phyloP scores from a whole-genome alignment of 164 flowering plant genomes.

The Vitis cinerea region DNA sequence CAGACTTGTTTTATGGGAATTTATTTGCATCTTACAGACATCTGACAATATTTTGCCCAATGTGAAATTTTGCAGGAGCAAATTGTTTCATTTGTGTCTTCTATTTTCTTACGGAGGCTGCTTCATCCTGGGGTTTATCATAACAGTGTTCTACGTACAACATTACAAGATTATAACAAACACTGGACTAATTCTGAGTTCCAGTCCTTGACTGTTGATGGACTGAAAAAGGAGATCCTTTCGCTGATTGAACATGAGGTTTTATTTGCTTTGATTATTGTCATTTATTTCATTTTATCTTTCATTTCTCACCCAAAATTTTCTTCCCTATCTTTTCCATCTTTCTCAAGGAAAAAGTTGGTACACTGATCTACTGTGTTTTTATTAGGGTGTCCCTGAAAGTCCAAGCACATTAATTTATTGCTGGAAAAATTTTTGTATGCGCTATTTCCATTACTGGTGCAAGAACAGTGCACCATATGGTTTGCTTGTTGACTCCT shows the following conservation, averaged over 20 bases:
- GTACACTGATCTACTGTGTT: constrained; percentile 12
- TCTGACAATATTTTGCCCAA: not conserved
- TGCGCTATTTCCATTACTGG: constrained; percentile 72
- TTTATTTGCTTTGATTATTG: constrained; percentile 5
- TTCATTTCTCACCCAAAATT: not conserved
- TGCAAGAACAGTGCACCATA: constrained; percentile 60
- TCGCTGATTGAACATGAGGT: constrained; percentile 83
- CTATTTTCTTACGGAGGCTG: constrained; percentile 75
- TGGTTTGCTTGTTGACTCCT: constrained; percentile 59
- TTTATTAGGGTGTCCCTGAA: constrained; percentile 52
- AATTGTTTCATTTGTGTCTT: constrained; percentile 59
- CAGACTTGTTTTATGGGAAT: not conserved
- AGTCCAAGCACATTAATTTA: constrained; percentile 48
- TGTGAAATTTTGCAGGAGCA: constrained; percentile 56
- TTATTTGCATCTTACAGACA: too few species aligned
- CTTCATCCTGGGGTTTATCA: constrained; percentile 79
- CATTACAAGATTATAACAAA: constrained; percentile 63
- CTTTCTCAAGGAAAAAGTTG: not conserved
- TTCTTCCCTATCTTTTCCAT: not conserved
- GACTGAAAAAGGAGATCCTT: constrained; percentile 66
- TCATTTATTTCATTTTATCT: not conserved
- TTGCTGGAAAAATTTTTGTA: constrained; percentile 70
- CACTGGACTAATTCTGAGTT: constrained; percentile 68
- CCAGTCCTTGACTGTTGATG: constrained; percentile 59
- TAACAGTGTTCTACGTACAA: constrained; percentile 49